Conservation (phyloP, 257 asterid species). For the Gentiana dahurica region DNA sequence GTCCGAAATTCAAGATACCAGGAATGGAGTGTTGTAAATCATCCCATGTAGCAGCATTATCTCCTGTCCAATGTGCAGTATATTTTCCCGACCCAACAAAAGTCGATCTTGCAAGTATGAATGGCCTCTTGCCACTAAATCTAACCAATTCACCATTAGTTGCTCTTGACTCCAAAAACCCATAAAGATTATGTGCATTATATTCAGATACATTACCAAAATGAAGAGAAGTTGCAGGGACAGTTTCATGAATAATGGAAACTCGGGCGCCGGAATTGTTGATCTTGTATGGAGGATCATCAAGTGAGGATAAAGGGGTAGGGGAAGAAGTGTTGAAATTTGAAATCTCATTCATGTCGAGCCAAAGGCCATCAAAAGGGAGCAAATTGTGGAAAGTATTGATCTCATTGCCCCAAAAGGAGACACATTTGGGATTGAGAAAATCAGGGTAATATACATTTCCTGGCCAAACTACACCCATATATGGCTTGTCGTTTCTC, state of each 20-base stretch:
- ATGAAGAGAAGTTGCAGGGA: constrained; percentile 62
- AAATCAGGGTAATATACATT: constrained; percentile 69
- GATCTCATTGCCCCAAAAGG: constrained; percentile 68
- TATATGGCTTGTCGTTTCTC: constrained; percentile 55
- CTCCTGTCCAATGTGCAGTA: constrained; percentile 97
- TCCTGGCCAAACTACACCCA: constrained; percentile 90
- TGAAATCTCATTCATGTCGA: constrained; percentile 88
- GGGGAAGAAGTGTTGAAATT: constrained; percentile 62
- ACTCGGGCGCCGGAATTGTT: constrained; percentile 43
- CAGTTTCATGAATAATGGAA: constrained; percentile 40
- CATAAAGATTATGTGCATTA: constrained; percentile 70
- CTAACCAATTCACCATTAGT: constrained; percentile 49
- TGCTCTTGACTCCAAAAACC: constrained; percentile 65
- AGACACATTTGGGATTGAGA: constrained; percentile 37
- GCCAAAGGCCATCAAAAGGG: constrained; percentile 78
- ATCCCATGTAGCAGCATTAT: constrained; percentile 80
- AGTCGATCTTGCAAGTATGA: constrained; percentile 74
- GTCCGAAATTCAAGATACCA: constrained; percentile 57
- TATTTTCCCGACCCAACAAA: constrained; percentile 87
- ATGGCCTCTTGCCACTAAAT: constrained; percentile 57
- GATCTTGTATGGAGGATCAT: constrained; percentile 78
- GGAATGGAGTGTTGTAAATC: constrained; percentile 71
- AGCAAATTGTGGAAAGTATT: constrained; percentile 37
- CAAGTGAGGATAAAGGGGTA: constrained; percentile 45
- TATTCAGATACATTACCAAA: constrained; percentile 55